Base-by-base conservation (phyloP, 2,329 filamentous ascomycete species). In the Fusarium nanum region DNA sequence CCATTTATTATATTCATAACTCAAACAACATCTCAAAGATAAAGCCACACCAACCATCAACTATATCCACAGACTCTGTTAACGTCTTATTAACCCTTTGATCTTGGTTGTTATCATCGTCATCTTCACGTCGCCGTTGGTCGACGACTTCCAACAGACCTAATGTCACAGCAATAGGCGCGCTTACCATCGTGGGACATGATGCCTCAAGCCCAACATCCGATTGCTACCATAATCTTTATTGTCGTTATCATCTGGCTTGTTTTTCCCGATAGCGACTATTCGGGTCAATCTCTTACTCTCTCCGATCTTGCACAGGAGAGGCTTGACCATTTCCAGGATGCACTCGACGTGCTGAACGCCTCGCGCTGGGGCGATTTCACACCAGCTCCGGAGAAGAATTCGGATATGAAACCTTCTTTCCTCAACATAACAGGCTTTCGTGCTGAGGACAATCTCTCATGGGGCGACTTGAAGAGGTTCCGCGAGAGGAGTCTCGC, bases 371-470 rank as follows among this genome's bases (percentile, higher is more conserved):
- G 88, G 88, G 86, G 86, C 52, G 88, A 90, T 76, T 91, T 91
- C 76, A 73, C 80, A 18, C 88, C 88, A 13, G 77, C 73, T 12
- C 61, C 70, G 42, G 74, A 78, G 18, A 73, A 72, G 22, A 71
- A 63, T 18, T 62, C 68, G 23, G 70, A 67, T 48, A 47, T 71
- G 13, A 81, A 80, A 40, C 89, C 76, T 16, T 82, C 80, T 25
- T 90, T 85, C 67, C 80, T 94, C 63, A 93, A 93, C 73, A 82
- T 97, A 54, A 92, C 92, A 4, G 95, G 95, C 2, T 90, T 97
- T 66, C 87, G 92, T 50, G 82, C 88, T 48, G 86, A 89, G 22
- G 92, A 97, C 80, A 89, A 87, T 7, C 93, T 92, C 78, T 91
- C 88, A 3, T 98, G 94, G 94, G 87, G 90, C 34, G 85, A 93